Evolutionary conservation across 139 green algal genomes (phyloP).

Genomic region (Tetraselmis striata): DNA sequence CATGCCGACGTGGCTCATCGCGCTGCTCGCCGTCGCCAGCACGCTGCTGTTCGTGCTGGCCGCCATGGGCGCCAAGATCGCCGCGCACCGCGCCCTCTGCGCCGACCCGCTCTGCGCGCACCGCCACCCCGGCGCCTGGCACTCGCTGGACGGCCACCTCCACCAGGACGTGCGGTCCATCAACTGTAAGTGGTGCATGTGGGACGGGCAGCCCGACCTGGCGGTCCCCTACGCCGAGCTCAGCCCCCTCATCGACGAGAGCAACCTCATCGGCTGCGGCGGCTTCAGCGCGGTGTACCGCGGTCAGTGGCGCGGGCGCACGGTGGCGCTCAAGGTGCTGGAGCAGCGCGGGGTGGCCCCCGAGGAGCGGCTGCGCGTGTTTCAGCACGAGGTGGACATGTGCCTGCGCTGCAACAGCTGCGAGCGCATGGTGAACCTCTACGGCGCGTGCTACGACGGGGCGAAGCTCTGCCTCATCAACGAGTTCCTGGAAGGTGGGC

Average conservation of each 20-base stretch:
- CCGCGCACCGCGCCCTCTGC: background rate
- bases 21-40: background rate
- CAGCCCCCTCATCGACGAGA: background rate
- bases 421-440: conserved; percentile 1
- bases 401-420: background rate
- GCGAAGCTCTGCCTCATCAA: conserved; percentile 6
- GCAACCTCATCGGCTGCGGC: background rate
- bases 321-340: conserved; percentile 2
- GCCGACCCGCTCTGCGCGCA: background rate
- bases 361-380: background rate
- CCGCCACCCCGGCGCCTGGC: background rate
- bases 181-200: background rate
- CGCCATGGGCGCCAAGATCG: background rate
- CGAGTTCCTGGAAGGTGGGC: conserved; percentile 3
- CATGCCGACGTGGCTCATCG: background rate
- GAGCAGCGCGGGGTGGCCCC: background rate
- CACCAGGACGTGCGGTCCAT: background rate
- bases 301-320: background rate
- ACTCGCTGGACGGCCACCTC: background rate
- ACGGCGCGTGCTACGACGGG: conserved; percentile 2
- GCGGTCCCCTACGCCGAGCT: background rate
- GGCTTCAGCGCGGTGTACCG: background rate
- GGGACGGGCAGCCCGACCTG: background rate
- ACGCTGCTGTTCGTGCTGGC: background rate
- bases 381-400: background rate